Conservation (phyloP, 441 rosid genomes). For the Gossypium aridum region DNA sequence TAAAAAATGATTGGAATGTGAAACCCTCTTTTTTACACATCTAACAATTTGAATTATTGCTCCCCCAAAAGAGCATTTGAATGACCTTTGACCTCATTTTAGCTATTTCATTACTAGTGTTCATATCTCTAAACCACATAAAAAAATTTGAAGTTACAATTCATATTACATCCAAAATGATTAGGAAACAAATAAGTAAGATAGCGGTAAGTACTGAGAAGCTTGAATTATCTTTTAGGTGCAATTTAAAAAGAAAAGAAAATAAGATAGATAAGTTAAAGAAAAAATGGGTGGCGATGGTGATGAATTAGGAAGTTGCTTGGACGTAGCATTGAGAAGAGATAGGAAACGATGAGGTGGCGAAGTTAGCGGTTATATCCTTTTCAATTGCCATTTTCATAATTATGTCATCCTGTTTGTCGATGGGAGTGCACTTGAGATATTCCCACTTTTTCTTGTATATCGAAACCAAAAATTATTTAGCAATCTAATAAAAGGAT, state of each 20-base stretch:
- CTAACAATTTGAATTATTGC: background rate
- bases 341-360: no score
- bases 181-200: background rate
- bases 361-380: conserved; percentile 10
- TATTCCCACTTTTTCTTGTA: no score
- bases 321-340: no score
- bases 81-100: background rate
- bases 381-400: background rate
- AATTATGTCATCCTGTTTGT: background rate
- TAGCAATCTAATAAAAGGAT: no score
- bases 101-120: background rate
- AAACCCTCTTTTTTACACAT: background rate
- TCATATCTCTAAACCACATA: no score
- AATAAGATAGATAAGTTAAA: background rate
- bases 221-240: background rate
- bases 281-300: no score
- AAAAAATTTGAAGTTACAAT: background rate
- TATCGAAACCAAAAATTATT: no score
- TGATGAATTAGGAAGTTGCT: no score
- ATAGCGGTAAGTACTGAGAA: background rate
- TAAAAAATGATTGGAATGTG: background rate
- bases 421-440: no score
- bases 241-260: background rate
- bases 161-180: background rate
- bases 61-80: background rate